These are phyloP conservation scores for Vanilla planifolia DNA, from an alignment of 106 monocot species.

Conservation along the genomic window DNA sequence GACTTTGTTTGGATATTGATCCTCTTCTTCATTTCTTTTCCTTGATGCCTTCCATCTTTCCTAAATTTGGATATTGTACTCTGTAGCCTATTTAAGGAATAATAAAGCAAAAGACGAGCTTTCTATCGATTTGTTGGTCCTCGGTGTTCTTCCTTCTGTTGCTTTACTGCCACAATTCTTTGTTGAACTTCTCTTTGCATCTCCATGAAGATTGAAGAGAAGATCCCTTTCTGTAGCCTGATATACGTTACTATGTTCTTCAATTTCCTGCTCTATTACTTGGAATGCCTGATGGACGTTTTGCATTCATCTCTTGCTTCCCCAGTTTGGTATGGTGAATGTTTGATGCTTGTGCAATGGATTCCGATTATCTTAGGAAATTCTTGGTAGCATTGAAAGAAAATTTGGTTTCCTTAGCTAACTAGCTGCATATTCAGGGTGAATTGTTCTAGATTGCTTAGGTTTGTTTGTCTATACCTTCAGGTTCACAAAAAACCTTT, in stretches of 20 bases:
- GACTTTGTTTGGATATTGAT: background rate
- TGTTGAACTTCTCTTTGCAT: background rate
- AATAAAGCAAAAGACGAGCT: background rate
- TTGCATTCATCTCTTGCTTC: background rate
- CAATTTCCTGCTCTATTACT: background rate
- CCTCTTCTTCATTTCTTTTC: background rate
- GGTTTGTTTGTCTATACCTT: too few species aligned
- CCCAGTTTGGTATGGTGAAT: background rate
- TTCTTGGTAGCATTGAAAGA: too few species aligned
- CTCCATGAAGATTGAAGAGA: background rate
- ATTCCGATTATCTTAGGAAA: background rate
- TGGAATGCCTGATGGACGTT: background rate
- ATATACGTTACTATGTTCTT: background rate
- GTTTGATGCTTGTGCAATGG: background rate
- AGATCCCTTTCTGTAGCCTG: background rate
- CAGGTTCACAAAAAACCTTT: too few species aligned
- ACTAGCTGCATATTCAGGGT: too few species aligned
- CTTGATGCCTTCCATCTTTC: background rate
- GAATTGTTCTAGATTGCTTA: too few species aligned
- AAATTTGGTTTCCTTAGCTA: too few species aligned
- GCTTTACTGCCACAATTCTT: background rate
- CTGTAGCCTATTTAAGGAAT: background rate
- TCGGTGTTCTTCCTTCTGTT: background rate
- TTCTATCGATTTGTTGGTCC: background rate
- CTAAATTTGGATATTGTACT: background rate